phyloP scores from a whole-genome alignment of 2,329 filamentous ascomycete species.

The Clarireedia sp. region DNA sequence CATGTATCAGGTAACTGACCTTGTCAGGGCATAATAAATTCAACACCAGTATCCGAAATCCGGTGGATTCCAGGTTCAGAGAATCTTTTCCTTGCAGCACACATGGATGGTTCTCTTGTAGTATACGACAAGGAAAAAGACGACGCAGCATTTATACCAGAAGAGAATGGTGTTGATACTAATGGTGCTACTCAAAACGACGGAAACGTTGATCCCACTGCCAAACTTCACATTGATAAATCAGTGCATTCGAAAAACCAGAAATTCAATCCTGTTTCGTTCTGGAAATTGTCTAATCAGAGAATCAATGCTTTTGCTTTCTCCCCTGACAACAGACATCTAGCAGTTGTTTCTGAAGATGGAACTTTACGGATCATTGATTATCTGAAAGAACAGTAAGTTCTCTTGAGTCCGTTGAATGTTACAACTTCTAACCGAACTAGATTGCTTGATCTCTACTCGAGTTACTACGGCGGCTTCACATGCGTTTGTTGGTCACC shows the following conservation, averaged over 20 bases:
- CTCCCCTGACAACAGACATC: constrained; percentile 77
- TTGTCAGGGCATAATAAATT: constrained; percentile 73
- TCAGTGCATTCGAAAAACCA: constrained; percentile 92
- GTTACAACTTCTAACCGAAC: constrained; percentile 11
- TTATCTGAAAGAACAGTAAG: constrained; percentile 81
- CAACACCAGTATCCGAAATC: constrained; percentile 77
- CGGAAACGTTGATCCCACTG: constrained; percentile 27
- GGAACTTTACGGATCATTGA: constrained; percentile 85
- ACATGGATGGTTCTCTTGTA: constrained; percentile 83
- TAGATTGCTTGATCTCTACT: constrained; percentile 78
- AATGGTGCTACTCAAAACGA: constrained; percentile 27
- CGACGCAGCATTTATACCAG: constrained; percentile 68
- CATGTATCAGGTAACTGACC: constrained; percentile 8
- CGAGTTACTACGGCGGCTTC: constrained; percentile 88
- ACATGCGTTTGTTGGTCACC: constrained; percentile 96
- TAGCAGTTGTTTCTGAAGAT: constrained; percentile 88
- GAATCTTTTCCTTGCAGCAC: constrained; percentile 82
- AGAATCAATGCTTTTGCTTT: constrained; percentile 87
- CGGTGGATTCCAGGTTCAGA: constrained; percentile 93
- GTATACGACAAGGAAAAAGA: constrained; percentile 98
- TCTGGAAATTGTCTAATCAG: constrained; percentile 88
- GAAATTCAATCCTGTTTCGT: constrained; percentile 83
- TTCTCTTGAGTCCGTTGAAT: constrained; percentile 6
- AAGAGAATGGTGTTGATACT: constrained; percentile 42
- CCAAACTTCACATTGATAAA: constrained; percentile 67